These are phyloP conservation scores for Neonectria coccinea DNA, from an alignment of 2,329 filamentous ascomycete genomes.

Conservation along the genomic window DNA sequence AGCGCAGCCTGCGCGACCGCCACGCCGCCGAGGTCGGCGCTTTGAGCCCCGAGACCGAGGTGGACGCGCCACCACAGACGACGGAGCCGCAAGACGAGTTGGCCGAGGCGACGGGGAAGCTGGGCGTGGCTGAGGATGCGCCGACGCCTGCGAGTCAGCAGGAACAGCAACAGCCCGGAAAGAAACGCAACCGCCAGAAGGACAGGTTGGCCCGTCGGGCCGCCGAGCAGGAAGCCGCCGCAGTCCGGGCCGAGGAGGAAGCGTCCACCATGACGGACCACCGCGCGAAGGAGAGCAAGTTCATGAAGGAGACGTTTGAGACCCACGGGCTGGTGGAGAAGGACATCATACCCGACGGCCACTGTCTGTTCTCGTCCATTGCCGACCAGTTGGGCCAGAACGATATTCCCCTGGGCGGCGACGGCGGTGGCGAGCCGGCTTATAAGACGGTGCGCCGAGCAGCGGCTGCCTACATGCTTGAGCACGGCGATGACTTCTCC, in stretches of 20 bases:
- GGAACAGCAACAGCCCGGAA: constrained; percentile 52
- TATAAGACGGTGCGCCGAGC: constrained; percentile 77
- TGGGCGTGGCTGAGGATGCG: constrained; percentile 33
- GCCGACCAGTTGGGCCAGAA: constrained; percentile 80
- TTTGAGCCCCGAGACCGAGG: constrained; percentile 49
- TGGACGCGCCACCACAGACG: constrained; percentile 30
- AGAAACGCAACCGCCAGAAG: constrained; percentile 91
- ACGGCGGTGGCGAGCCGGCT: constrained; percentile 45
- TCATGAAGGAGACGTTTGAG: constrained; percentile 76
- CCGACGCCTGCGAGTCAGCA: constrained; percentile 13
- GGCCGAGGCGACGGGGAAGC: constrained; percentile 37
- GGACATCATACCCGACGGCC: constrained; percentile 88
- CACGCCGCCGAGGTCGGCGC: constrained; percentile 71
- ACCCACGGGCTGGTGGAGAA: constrained; percentile 76
- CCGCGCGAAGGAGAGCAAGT: constrained; percentile 74
- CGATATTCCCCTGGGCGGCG: constrained; percentile 56
- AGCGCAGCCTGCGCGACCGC: constrained; percentile 73
- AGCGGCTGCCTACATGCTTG: constrained; percentile 81
- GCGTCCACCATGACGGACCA: constrained; percentile 80
- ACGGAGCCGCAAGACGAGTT: constrained; percentile 29
- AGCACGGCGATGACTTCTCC: constrained; percentile 82
- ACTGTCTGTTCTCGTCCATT: constrained; percentile 93
- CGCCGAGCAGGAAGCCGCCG: constrained; percentile 81
- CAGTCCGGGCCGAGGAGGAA: constrained; percentile 77
- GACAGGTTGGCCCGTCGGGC: constrained; percentile 89